A percentile compares a stretch with the other conserved stretches of the same genome.
Conservation (phyloP, 306 rosid genomes). For the Hylodesmum podocarpum region DNA sequence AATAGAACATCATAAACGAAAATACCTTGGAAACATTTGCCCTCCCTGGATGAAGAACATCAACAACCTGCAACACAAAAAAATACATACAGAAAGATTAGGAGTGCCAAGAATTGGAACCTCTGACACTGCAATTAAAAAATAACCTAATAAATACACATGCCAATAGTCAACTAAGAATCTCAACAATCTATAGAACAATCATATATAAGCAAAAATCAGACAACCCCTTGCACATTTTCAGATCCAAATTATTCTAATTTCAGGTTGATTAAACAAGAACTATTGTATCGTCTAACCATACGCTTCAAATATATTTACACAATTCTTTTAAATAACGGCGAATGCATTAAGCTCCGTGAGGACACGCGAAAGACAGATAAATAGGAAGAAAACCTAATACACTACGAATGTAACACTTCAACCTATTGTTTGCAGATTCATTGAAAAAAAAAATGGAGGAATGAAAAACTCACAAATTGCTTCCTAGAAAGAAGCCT, state of each 20-base stretch:
- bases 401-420: not conserved
- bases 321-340: not conserved
- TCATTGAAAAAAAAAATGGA: not conserved
- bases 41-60: constrained; percentile 93
- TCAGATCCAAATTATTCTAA: not conserved
- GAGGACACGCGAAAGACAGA: not conserved
- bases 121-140: too few relatives aligned
- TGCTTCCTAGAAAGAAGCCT: constrained; percentile 91
- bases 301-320: not conserved
- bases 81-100: not conserved
- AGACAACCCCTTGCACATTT: not conserved
- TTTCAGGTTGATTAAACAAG: not conserved
- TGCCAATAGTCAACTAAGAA: not conserved
- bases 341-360: not conserved
- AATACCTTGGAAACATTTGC: constrained; percentile 88
- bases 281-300: not conserved
- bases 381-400: not conserved
- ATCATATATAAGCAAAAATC: not conserved
- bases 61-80: constrained; percentile 54
- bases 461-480: constrained; percentile 53
- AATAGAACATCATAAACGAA: not conserved
- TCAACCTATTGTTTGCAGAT: not conserved
- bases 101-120: not conserved
- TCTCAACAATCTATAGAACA: too few relatives aligned
- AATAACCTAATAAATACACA: not conserved